phyloP scores from a whole-genome alignment of 1,284 basidiomycete genomes.

The Malassezia arunalokei region DNA sequence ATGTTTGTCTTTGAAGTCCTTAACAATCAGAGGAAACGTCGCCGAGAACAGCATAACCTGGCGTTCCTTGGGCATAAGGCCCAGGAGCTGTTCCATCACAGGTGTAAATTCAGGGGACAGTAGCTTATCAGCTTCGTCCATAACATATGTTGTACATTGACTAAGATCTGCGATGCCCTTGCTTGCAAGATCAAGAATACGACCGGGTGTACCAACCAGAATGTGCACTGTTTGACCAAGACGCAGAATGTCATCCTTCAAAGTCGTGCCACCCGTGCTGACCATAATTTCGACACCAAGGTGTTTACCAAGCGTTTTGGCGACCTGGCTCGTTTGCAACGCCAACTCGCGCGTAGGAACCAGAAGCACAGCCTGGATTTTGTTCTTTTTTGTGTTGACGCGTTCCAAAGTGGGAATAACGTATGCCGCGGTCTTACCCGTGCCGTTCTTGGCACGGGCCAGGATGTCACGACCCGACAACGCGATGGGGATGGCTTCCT shows the following conservation, averaged over 20 bases:
- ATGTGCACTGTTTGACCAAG: constrained; percentile 83
- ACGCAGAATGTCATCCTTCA: constrained; percentile 87
- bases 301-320: constrained; percentile 91
- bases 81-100: constrained; percentile 89
- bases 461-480: constrained; percentile 61
- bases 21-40: constrained; percentile 97
- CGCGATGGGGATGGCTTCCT: constrained; percentile 58
- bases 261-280: constrained; percentile 91
- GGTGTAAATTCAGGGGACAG: constrained; percentile 94
- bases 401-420: constrained; percentile 92
- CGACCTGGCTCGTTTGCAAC: constrained; percentile 79
- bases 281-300: constrained; percentile 96
- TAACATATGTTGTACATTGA: constrained; percentile 73
- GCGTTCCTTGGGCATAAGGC: constrained; percentile 68
- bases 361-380: constrained; percentile 61
- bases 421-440: constrained; percentile 82
- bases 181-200: constrained; percentile 85
- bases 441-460: constrained; percentile 54
- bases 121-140: constrained; percentile 94
- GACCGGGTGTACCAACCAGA: constrained; percentile 89
- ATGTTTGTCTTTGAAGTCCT: constrained; percentile 99
- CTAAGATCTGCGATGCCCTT: constrained; percentile 88
- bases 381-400: constrained; percentile 68
- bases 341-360: constrained; percentile 45
- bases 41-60: constrained; percentile 99